phyloP scores from a whole-genome alignment of 805 yeast genomes.

The Metschnikowia proteae region DNA sequence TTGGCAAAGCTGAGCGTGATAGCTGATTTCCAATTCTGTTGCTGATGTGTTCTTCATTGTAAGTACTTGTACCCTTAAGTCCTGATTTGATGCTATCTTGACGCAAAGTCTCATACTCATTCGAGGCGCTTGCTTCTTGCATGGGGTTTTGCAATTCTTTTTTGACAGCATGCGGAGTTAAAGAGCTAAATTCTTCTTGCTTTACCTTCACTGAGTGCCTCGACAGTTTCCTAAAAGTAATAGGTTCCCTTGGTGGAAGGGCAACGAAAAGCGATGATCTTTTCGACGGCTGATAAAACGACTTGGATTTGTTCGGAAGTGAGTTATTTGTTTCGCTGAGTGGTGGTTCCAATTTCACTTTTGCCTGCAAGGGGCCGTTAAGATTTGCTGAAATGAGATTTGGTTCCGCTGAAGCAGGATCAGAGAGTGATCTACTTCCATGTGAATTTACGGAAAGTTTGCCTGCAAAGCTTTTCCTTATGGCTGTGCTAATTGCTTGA shows the following conservation, averaged over 20 bases:
- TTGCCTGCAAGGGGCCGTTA: not conserved
- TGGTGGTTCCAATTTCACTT: constrained; percentile 1
- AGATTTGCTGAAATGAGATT: not conserved
- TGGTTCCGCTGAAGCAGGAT: not conserved
- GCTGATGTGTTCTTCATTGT: not conserved
- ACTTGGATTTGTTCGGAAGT: not conserved
- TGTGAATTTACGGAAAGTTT: constrained; percentile 18
- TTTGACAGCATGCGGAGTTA: not conserved
- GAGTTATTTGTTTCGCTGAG: not conserved
- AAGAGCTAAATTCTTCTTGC: not conserved
- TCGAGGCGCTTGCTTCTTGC: not conserved
- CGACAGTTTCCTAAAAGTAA: constrained; percentile 15
- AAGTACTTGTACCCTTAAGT: not conserved
- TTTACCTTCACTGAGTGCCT: constrained; percentile 16
- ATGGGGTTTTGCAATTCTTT: not conserved
- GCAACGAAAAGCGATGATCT: constrained; percentile 34
- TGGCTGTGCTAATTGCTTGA: constrained; percentile 45
- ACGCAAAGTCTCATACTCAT: not conserved
- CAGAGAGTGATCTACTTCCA: not conserved
- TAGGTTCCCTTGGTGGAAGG: constrained; percentile 38
- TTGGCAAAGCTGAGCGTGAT: not conserved
- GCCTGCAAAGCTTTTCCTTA: constrained; percentile 43
- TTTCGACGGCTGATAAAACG: constrained; percentile 24
- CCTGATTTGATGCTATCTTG: not conserved
- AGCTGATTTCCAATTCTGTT: constrained; percentile 1